These are phyloP conservation scores for Hypericum perforatum DNA, from an alignment of 345 rosid species.

Conservation along the genomic window DNA sequence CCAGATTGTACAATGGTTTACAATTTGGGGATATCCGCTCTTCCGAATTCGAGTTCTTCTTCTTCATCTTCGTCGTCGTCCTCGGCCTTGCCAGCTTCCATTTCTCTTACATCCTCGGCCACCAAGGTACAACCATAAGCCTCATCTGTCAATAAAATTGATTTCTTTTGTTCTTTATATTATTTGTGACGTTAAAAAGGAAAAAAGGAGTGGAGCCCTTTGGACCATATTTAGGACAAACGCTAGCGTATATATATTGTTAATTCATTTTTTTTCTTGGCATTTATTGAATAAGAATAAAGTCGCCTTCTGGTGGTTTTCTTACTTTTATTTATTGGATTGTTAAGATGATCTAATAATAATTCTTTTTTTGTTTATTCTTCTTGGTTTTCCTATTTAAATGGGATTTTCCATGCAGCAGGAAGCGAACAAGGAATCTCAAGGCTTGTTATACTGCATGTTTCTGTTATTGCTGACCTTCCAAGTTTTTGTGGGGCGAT, in stretches of 20 bases:
- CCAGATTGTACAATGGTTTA: slow-evolving; percentile 84
- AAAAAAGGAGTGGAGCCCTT: too few relatives aligned
- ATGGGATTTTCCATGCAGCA: slow-evolving; percentile 36
- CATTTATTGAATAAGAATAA: too few relatives aligned
- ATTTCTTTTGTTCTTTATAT: not conserved
- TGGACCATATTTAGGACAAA: too few relatives aligned
- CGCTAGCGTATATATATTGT: too few relatives aligned
- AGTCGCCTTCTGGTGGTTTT: too few relatives aligned
- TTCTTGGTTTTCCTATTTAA: slow-evolving; percentile 12
- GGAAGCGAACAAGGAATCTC: slow-evolving; percentile 50
- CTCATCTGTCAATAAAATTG: not conserved
- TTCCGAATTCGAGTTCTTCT: slow-evolving; percentile 30
- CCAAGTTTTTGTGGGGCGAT: slow-evolving; percentile 58
- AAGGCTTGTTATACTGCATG: slow-evolving; percentile 52
- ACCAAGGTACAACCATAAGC: slow-evolving; percentile 45
- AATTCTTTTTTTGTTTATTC: slow-evolving; percentile 7
- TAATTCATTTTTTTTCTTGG: too few relatives aligned
- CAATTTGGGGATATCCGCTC: slow-evolving; percentile 69
- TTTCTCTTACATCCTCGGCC: slow-evolving; percentile 71
- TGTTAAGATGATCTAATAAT: not conserved
- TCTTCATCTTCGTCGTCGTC: slow-evolving; percentile 27
- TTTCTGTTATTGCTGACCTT: slow-evolving; percentile 51
- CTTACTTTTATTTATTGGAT: not conserved
- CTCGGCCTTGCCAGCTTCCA: slow-evolving; percentile 14
- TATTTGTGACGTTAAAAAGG: not conserved